A percentile compares a stretch with the other conserved stretches of the same genome.
These are phyloP conservation scores for Trifolium subterraneum DNA, from an alignment of 306 rosid genomes.

Conservation along the genomic window DNA sequence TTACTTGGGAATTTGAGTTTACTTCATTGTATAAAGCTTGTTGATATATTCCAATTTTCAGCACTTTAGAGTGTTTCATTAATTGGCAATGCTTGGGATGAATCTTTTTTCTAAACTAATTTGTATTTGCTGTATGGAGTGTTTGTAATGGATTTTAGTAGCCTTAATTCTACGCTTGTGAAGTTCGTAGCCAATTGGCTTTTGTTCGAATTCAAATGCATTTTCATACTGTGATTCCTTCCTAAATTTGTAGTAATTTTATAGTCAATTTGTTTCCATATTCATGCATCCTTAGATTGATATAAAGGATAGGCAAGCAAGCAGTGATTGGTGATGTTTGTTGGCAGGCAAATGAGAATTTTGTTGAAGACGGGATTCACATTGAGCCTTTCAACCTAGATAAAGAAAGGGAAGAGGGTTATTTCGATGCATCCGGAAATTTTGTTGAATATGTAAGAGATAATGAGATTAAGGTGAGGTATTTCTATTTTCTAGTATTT, in stretches of 20 bases:
- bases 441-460: conserved; percentile 79
- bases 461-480: conserved; percentile 57
- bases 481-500: conserved; percentile 13
- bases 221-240: conserved; percentile 32
- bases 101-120: background rate
- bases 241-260: conserved; percentile 36
- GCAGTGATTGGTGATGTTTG: conserved; percentile 53
- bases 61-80: background rate
- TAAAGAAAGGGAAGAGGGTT: conserved; percentile 94
- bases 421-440: conserved; percentile 82
- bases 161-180: conserved; percentile 7
- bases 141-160: background rate
- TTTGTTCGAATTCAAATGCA: conserved; percentile 11
- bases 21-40: background rate
- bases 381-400: conserved; percentile 89
- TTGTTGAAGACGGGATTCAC: conserved; percentile 81
- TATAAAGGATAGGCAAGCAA: conserved; percentile 52
- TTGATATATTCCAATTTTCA: conserved; percentile 21
- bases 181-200: conserved; percentile 16
- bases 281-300: conserved; percentile 47
- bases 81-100: background rate
- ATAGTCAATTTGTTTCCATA: conserved; percentile 43
- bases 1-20: conserved; percentile 8
- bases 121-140: conserved; percentile 20
- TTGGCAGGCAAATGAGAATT: conserved; percentile 68